A percentile compares a stretch with the other conserved stretches of the same genome.
Evolutionary conservation across 352 stramenopile species (phyloP).

Genomic region (Pythium sp.): DNA sequence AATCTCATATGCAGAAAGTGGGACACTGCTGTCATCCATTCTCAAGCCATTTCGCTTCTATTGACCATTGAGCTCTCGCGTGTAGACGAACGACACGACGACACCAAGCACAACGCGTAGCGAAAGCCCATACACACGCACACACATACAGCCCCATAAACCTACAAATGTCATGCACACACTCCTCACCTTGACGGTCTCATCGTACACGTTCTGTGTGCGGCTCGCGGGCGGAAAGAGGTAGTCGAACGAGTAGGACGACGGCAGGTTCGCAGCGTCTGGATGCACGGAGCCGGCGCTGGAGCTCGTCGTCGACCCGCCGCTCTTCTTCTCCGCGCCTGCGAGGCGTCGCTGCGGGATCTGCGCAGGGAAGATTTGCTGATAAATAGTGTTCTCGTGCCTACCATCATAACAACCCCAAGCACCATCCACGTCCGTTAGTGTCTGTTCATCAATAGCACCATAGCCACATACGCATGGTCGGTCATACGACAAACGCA

Average conservation of each 20-base stretch:
- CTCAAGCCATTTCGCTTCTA: background rate
- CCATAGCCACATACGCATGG: background rate
- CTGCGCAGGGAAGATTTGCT: conserved; percentile 79
- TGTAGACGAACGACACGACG: conserved; percentile 5
- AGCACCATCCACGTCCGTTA: background rate
- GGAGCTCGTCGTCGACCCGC: conserved; percentile 37
- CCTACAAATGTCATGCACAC: background rate
- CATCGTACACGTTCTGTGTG: conserved; percentile 84
- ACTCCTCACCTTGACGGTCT: conserved; percentile 58
- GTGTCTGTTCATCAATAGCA: background rate
- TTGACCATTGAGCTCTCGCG: background rate
- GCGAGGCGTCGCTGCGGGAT: conserved; percentile 32
- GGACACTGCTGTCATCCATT: background rate
- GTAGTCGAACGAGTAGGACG: conserved; percentile 86
- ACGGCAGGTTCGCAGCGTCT: conserved; percentile 42
- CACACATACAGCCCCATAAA: background rate
- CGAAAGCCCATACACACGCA: background rate
- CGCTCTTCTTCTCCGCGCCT: conserved; percentile 24
- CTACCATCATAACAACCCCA: conserved; percentile 19
- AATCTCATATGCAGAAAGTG: conserved; percentile 2
- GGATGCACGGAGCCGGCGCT: conserved; percentile 23
- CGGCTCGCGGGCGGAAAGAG: conserved; percentile 69
- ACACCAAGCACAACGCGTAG: background rate
- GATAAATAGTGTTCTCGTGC: conserved; percentile 88
- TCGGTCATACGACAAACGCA: conserved; percentile 19